phyloP scores from a whole-genome alignment of 352 stramenopile species.

The Pythium myriotylum region DNA sequence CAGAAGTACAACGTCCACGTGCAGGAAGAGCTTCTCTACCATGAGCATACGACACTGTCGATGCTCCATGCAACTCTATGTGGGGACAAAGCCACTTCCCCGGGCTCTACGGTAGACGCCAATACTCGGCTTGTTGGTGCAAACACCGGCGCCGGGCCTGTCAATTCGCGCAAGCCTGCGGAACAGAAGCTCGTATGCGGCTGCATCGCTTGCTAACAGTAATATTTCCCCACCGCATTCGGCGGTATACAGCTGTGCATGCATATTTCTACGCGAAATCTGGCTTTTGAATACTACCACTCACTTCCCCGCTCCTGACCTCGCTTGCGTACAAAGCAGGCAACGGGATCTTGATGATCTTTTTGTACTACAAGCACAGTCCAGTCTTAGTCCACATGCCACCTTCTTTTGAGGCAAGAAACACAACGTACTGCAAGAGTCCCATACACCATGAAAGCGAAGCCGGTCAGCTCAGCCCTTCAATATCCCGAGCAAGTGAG shows the following conservation, averaged over 20 bases:
- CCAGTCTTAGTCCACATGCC: neutral
- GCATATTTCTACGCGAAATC: constrained; percentile 2
- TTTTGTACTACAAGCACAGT: constrained; percentile 62
- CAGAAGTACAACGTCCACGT: constrained; percentile 90
- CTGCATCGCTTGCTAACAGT: constrained; percentile 68
- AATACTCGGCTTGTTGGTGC: constrained; percentile 30
- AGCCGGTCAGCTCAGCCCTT: constrained; percentile 68
- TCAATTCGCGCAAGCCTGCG: constrained; percentile 29
- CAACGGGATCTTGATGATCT: constrained; percentile 57
- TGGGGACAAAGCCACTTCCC: constrained; percentile 33
- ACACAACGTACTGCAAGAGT: constrained; percentile 61
- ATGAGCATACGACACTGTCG: constrained; percentile 84
- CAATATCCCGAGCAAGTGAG: neutral
- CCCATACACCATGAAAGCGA: constrained; percentile 76
- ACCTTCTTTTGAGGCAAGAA: neutral
- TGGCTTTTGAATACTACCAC: constrained; percentile 1
- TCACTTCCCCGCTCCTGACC: too few species aligned
- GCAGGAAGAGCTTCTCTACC: constrained; percentile 93
- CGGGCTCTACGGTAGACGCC: constrained; percentile 20
- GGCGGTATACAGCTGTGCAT: constrained; percentile 2
- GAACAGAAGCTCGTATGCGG: constrained; percentile 65
- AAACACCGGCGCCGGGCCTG: neutral
- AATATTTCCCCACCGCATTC: too few species aligned
- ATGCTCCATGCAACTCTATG: constrained; percentile 79
- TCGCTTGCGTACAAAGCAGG: constrained; percentile 48